Percentiles rank a stretch among this genome's conserved stretches.
These are phyloP conservation scores for Phytophthora quininea DNA, from an alignment of 352 stramenopile genomes.

Conservation along the genomic window DNA sequence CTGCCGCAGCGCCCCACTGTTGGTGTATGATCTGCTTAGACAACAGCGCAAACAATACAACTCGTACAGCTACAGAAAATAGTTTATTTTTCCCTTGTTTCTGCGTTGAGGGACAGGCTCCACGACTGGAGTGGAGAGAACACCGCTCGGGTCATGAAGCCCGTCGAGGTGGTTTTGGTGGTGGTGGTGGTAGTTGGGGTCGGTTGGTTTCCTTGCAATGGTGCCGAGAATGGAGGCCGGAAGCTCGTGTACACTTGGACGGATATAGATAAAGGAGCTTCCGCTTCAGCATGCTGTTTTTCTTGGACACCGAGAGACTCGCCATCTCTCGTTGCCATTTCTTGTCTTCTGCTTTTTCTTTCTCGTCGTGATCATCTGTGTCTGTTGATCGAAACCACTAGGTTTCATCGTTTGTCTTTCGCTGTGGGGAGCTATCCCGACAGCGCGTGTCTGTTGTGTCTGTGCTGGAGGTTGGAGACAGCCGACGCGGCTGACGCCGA, in stretches of 20 bases:
- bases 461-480: slow-evolving; percentile 33
- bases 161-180: slow-evolving; percentile 18
- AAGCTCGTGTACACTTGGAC: slow-evolving; percentile 39
- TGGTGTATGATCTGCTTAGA: slow-evolving; percentile 19
- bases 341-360: slow-evolving; percentile 42
- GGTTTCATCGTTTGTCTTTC: background rate
- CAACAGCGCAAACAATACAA: slow-evolving; percentile 7
- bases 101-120: slow-evolving; percentile 22
- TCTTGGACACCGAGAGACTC: slow-evolving; percentile 13
- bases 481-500: slow-evolving; percentile 39
- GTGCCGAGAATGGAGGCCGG: slow-evolving; percentile 34
- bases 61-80: slow-evolving; percentile 46
- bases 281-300: slow-evolving; percentile 32
- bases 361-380: slow-evolving; percentile 33
- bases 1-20: slow-evolving; percentile 64
- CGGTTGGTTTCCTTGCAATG: slow-evolving; percentile 9
- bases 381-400: slow-evolving; percentile 5
- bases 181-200: slow-evolving; percentile 16
- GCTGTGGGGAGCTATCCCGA: slow-evolving; percentile 24
- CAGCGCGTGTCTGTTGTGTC: slow-evolving; percentile 29
- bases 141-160: background rate
- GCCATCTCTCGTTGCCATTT: slow-evolving; percentile 19
- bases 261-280: slow-evolving; percentile 41
- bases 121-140: background rate
- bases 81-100: slow-evolving; percentile 44